These are phyloP conservation scores for Lentinus brumalis DNA, from an alignment of 768 basidiomycete genomes.

Conservation along the genomic window DNA sequence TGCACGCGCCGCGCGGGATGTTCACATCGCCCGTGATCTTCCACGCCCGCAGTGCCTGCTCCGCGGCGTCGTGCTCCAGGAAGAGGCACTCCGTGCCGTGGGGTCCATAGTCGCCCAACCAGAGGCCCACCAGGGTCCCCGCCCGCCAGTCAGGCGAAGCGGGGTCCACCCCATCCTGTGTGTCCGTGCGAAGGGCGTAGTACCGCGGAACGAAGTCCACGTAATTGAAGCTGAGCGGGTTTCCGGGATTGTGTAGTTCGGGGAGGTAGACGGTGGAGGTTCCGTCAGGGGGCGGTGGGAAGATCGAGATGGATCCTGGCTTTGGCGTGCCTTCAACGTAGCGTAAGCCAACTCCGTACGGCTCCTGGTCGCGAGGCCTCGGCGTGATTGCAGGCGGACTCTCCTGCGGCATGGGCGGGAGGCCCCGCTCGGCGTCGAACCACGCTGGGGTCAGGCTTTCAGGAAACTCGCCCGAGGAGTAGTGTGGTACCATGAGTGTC, in stretches of 20 bases:
- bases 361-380: background rate
- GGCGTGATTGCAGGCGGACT: background rate
- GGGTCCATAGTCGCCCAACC: slow-evolving; percentile 28
- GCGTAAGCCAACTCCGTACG: background rate
- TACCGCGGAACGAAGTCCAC: slow-evolving; percentile 14
- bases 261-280: slow-evolving; percentile 5
- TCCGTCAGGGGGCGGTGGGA: slow-evolving; percentile 2
- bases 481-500: background rate
- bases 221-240: slow-evolving; percentile 1
- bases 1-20: slow-evolving; percentile 25
- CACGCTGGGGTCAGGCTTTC: slow-evolving; percentile 6
- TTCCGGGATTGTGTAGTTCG: slow-evolving; percentile 9
- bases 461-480: slow-evolving; percentile 13
- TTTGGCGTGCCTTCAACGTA: slow-evolving; percentile 11
- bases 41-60: slow-evolving; percentile 18
- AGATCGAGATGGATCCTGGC: slow-evolving; percentile 19
- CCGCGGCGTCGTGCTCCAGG: slow-evolving; percentile 13
- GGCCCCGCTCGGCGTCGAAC: slow-evolving; percentile 19
- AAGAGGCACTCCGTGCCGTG: slow-evolving; percentile 28
- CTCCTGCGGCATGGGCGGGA: slow-evolving; percentile 15
- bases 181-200: slow-evolving; percentile 17
- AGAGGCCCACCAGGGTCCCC: slow-evolving; percentile 23
- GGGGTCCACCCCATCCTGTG: slow-evolving; percentile 11
- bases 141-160: slow-evolving; percentile 16
- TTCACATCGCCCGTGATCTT: slow-evolving; percentile 28